Percentiles rank a stretch among this genome's conserved stretches.
Conservation (phyloP, 345 rosid species). For the Salix caprea region DNA sequence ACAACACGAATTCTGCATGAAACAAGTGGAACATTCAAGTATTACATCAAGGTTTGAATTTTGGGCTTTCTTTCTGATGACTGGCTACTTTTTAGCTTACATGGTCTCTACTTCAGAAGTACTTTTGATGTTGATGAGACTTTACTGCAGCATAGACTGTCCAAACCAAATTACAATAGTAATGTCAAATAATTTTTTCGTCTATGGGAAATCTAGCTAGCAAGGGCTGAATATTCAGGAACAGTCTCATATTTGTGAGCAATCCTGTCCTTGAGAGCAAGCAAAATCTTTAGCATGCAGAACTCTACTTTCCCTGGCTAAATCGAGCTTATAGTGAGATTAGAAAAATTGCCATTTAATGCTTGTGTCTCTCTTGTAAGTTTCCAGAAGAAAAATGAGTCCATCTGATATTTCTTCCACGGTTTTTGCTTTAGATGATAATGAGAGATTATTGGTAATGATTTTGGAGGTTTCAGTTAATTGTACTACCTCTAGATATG, state of each 20-base stretch:
- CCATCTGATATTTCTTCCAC: not conserved
- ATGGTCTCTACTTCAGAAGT: not conserved
- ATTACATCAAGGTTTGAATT: conserved; percentile 78
- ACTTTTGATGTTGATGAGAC: not conserved
- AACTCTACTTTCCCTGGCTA: not conserved
- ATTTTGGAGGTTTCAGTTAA: not conserved
- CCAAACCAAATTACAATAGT: not conserved
- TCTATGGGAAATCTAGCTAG: not conserved
- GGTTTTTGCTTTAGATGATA: not conserved
- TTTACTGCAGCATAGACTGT: not conserved
- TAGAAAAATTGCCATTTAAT: not conserved
- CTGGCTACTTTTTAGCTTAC: not conserved
- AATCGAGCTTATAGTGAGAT: not conserved
- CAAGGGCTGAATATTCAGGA: not conserved
- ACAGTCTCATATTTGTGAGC: not conserved
- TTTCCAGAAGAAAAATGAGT: not conserved
- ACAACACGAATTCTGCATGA: conserved; percentile 62
- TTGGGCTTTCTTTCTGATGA: not conserved
- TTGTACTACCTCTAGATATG: not conserved
- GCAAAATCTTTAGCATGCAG: not conserved
- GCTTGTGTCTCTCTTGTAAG: not conserved
- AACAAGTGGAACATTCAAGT: conserved; percentile 88
- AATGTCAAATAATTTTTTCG: not conserved
- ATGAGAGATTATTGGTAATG: not conserved
- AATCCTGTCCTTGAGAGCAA: not conserved